Conservation (phyloP, 1,139 yeast genomes). For the Candida labiduridarum region DNA sequence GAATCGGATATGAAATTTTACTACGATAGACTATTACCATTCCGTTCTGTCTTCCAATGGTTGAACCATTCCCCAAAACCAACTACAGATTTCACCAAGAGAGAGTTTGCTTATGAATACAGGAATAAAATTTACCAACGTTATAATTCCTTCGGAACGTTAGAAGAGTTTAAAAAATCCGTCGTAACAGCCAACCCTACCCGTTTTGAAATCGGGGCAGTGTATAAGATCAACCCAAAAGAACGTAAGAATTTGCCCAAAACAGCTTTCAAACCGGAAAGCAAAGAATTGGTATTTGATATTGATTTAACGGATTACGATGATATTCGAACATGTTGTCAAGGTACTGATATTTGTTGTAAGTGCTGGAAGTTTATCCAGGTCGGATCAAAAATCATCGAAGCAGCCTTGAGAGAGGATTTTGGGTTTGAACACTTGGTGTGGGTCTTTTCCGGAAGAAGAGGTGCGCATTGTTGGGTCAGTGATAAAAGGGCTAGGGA, state of each 20-base stretch:
- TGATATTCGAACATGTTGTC: constrained; percentile 89
- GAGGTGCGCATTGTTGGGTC: constrained; percentile 99
- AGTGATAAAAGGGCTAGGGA: constrained; percentile 82
- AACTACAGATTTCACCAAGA: constrained; percentile 70
- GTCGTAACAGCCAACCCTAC: constrained; percentile 78
- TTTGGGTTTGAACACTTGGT: constrained; percentile 85
- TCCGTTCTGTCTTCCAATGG: constrained; percentile 81
- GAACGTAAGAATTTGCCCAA: constrained; percentile 82
- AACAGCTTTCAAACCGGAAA: constrained; percentile 74
- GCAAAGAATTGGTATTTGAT: constrained; percentile 92
- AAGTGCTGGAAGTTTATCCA: constrained; percentile 95
- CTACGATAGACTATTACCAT: constrained; percentile 73
- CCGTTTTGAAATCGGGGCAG: constrained; percentile 95
- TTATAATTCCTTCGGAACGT: constrained; percentile 71
- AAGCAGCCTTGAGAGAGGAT: constrained; percentile 73
- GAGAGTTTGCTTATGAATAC: constrained; percentile 93
- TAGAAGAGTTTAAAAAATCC: constrained; percentile 74
- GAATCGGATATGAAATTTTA: constrained; percentile 73
- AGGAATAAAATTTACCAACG: constrained; percentile 86
- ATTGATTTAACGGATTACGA: constrained; percentile 98
- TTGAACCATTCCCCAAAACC: constrained; percentile 81
- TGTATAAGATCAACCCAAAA: constrained; percentile 82
- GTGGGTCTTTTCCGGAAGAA: constrained; percentile 98
- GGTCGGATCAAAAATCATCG: constrained; percentile 80
- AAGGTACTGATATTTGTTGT: constrained; percentile 78